Base-by-base conservation (phyloP, 2,329 filamentous ascomycete species). In the Neonectria ditissima region DNA sequence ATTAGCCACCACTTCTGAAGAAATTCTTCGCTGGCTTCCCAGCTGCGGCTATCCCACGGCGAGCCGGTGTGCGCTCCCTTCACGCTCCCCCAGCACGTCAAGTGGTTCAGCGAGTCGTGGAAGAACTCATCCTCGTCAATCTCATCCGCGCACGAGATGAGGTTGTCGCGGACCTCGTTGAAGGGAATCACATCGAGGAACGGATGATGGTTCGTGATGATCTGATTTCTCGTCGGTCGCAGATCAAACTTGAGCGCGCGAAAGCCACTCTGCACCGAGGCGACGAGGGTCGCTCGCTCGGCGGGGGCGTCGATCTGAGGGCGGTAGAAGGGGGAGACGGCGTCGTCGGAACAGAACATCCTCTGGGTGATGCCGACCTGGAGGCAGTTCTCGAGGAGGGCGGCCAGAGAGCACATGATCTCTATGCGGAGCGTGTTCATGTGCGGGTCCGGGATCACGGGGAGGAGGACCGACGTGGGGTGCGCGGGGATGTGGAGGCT, bases 111-210 rank as follows among this genome's bases (percentile, higher is more conserved):
- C 6, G 70, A 65, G 34, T 76, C 74, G 39, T 74, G 73, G 28
- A 75, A 75, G 55, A 75, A 74, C 58, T 73, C 74, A 28, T 73
- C 71, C 59, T 74, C 70, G 39, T 76, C 68, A 45, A 72, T 67
- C 5, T 55, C 52, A n/a, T 67, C 55, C 50, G 62, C 64, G 8
- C 66, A 45, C 16, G 59, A 53, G n/a, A 75, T 75, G 14, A 75
- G 58, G 4, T 73, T 74, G 5, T 74, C 69, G 8, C 74, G 68
- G 5, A 76, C 58, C 20, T 70, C 65, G n/a, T 48, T 65, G 53
- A 75, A 74, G 3, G 74, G 74, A 4, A 75, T 67, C 4, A 59
- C 55, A 22, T 75, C 74, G 16, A 75, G 67, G 28, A 72, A 75
- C 1, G 74, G 74, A 22, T 75, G 74, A 22, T 75, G 74, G 22